A percentile compares a stretch with the other conserved stretches of the same genome.
Conservation (phyloP, 495 filamentous ascomycete species). For the Xylaria castorea region DNA sequence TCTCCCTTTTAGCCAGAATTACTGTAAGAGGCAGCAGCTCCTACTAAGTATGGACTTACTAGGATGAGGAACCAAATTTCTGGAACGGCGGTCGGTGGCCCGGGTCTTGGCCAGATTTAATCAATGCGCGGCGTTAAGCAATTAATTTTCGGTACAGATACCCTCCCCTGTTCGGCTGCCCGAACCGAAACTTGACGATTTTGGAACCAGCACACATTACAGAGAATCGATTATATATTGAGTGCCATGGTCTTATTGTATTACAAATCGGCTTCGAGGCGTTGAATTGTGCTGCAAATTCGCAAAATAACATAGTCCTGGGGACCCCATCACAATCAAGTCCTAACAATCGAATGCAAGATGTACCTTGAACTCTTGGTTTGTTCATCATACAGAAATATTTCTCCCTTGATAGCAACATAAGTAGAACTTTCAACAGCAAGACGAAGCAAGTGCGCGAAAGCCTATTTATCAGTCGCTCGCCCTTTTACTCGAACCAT, state of each 20-base stretch:
- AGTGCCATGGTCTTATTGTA: background rate
- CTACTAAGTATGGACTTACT: background rate
- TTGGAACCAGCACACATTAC: background rate
- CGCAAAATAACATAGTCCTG: background rate
- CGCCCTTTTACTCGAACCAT: background rate
- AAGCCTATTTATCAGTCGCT: background rate
- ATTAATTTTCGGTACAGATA: conserved; percentile 18
- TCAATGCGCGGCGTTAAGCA: conserved; percentile 15
- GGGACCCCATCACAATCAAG: background rate
- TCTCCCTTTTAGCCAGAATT: conserved; percentile 59
- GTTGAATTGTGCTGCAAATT: background rate
- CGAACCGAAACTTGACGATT: conserved; percentile 3
- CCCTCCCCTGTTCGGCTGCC: conserved; percentile 19
- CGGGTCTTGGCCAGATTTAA: conserved; percentile 39
- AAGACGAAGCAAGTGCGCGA: background rate
- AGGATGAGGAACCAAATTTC: conserved; percentile 38
- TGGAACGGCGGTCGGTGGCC: conserved; percentile 55
- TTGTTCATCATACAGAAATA: background rate
- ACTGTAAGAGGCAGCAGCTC: conserved; percentile 28
- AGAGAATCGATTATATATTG: background rate
- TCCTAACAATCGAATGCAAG: background rate
- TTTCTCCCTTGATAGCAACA: background rate
- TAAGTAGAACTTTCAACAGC: no score
- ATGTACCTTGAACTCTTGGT: background rate
- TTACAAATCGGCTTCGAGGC: background rate